Evolutionary conservation across 768 basidiomycete genomes (phyloP).

Genomic region (Hygrophorus pudorinus): DNA sequence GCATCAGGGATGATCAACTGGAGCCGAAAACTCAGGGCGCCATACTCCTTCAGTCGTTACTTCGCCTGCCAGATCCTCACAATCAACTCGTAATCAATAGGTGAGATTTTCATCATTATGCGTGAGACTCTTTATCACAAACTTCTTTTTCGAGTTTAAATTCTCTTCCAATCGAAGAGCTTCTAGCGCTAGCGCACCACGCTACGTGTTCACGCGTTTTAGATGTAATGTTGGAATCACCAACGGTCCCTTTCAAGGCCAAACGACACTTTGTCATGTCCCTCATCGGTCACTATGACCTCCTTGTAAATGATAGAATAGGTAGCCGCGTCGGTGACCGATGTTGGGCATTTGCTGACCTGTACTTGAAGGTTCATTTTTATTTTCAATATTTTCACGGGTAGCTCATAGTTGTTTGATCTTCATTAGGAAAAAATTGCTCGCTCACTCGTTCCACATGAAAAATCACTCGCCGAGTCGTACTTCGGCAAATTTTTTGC

Average conservation of each 20-base stretch:
- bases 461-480: constrained; percentile 62
- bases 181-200: constrained; percentile 40
- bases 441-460: constrained; percentile 61
- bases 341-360: constrained; percentile 89
- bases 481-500: constrained; percentile 86
- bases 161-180: constrained; percentile 46
- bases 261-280: constrained; percentile 64
- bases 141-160: constrained; percentile 35
- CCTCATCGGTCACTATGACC: constrained; percentile 71
- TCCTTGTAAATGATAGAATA: constrained; percentile 80
- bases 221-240: constrained; percentile 65
- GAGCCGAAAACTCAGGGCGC: constrained; percentile 79
- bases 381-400: constrained; percentile 3
- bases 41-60: constrained; percentile 73
- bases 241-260: constrained; percentile 50
- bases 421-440: constrained; percentile 79
- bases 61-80: constrained; percentile 57
- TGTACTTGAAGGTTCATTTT: constrained; percentile 70
- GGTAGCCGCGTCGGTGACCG: constrained; percentile 86
- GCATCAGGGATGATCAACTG: constrained; percentile 23
- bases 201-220: constrained; percentile 70
- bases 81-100: constrained; percentile 62
- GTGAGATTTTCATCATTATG: constrained; percentile 27
- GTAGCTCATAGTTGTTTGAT: neutral
- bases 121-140: neutral